Conservation (phyloP, 192 early-diverging fungal species). For the Entomortierella lignicola region DNA sequence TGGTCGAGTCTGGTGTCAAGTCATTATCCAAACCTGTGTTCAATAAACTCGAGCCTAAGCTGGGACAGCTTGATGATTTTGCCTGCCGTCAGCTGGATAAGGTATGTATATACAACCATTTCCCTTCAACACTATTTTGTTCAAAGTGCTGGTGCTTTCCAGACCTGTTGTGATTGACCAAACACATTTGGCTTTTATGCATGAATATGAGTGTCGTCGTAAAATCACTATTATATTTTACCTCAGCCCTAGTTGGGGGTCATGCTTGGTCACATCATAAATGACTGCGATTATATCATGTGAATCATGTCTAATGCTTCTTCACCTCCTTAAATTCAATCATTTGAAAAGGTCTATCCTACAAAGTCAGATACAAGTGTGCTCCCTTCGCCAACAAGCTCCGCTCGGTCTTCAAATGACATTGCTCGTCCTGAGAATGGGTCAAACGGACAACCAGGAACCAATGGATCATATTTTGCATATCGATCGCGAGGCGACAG, state of each 20-base stretch:
- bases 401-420: constrained; percentile 44
- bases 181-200: no score
- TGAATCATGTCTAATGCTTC: background rate
- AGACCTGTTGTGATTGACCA: no score
- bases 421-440: constrained; percentile 15
- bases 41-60: constrained; percentile 75
- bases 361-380: constrained; percentile 31
- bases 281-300: background rate
- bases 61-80: constrained; percentile 77
- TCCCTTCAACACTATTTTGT: background rate
- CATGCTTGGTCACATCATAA: no score
- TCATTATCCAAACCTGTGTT: constrained; percentile 78
- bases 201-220: no score
- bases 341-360: constrained; percentile 42
- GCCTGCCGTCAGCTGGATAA: constrained; percentile 82
- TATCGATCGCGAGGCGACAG: constrained; percentile 49
- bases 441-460: background rate
- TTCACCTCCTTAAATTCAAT: background rate
- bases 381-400: constrained; percentile 47
- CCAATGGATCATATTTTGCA: constrained; percentile 29
- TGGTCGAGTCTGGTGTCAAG: constrained; percentile 81
- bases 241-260: no score
- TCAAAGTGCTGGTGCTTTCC: no score
- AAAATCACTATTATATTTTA: no score
- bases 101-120: constrained; percentile 51